Conservation (phyloP, 129 eudicot genomes). For the Flaveria trinervia region DNA sequence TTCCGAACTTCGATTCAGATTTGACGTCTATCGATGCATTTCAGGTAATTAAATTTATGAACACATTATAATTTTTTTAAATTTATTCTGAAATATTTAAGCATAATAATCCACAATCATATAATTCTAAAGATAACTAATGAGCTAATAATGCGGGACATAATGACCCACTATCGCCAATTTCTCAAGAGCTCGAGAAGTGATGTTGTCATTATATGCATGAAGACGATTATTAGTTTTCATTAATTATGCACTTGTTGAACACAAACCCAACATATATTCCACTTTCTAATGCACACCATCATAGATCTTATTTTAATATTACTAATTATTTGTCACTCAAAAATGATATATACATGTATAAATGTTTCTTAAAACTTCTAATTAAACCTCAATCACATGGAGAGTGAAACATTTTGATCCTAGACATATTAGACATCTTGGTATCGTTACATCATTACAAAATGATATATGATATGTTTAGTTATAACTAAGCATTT, state of each 20-base stretch:
- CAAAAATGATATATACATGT: too few species aligned
- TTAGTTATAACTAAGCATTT: neutral
- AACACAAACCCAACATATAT: neutral
- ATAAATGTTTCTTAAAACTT: too few species aligned
- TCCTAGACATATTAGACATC: too few species aligned
- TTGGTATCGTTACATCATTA: neutral
- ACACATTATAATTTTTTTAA: neutral
- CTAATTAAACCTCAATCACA: too few species aligned
- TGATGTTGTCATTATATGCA: neutral
- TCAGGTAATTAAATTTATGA: conserved; percentile 44
- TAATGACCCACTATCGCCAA: neutral
- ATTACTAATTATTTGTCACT: too few species aligned
- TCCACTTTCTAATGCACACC: neutral
- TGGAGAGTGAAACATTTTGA: too few species aligned
- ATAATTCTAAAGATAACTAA: neutral
- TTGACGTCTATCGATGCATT: conserved; percentile 39
- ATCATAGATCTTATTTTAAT: too few species aligned
- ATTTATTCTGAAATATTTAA: neutral
- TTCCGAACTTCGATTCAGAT: conserved; percentile 64
- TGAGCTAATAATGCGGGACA: neutral
- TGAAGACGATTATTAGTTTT: neutral
- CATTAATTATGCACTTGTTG: neutral
- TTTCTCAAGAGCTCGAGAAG: neutral
- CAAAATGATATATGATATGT: neutral
- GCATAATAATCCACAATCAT: neutral